phyloP scores from a whole-genome alignment of 768 basidiomycete genomes.

The Galerina sulciceps region DNA sequence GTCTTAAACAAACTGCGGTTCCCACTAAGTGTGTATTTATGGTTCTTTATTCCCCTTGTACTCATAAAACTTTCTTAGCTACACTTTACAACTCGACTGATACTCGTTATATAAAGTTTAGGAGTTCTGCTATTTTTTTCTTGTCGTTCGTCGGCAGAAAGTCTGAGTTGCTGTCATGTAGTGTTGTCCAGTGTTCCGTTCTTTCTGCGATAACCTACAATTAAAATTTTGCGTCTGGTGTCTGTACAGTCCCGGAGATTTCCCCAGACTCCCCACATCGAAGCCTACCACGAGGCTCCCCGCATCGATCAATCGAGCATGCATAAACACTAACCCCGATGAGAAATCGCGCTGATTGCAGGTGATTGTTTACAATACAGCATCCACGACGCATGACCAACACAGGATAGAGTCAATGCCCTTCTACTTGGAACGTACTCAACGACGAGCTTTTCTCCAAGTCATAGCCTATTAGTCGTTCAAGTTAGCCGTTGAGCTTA shows the following conservation, averaged over 20 bases:
- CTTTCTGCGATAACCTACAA: too few relatives aligned
- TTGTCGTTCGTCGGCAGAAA: too few relatives aligned
- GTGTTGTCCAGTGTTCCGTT: too few relatives aligned
- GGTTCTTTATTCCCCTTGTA: not conserved
- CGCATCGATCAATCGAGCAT: not conserved
- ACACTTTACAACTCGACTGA: conserved; percentile 14
- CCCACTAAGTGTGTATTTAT: conserved; percentile 36
- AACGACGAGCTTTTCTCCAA: too few relatives aligned
- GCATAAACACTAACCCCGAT: not conserved
- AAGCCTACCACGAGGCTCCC: not conserved
- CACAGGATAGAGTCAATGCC: too few relatives aligned
- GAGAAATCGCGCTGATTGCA: not conserved
- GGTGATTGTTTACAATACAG: not conserved
- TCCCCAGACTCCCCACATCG: not conserved
- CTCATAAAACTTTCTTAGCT: conserved; percentile 6
- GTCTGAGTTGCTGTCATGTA: too few relatives aligned
- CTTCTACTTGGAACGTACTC: too few relatives aligned
- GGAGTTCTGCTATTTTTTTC: not conserved
- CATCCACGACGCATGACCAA: too few relatives aligned
- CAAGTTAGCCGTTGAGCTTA: too few relatives aligned
- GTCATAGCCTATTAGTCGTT: too few relatives aligned
- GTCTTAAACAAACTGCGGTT: conserved; percentile 38
- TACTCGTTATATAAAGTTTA: not conserved
- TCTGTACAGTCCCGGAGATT: not conserved
- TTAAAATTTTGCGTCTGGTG: too few relatives aligned